Evolutionary conservation across 768 basidiomycete species (phyloP), one percentile per base, ranked within the genome.

Genomic region (Suillus clintonianus): DNA sequence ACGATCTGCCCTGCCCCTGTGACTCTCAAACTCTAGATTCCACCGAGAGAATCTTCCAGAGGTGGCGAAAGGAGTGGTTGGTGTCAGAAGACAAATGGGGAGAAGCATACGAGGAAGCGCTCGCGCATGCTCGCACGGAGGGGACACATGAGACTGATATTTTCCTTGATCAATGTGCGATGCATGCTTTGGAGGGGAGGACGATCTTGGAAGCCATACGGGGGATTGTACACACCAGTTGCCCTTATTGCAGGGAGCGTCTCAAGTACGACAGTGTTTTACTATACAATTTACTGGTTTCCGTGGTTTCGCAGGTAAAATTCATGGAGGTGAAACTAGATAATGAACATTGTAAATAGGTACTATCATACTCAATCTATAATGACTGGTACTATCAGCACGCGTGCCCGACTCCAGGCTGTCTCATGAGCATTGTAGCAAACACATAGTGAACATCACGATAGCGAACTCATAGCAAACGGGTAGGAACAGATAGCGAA

Each of bases 311-410:
- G 9, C 14, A 61, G 36, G 27, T 61, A 5, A 54, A 48, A 34
- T 61, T 61, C 19, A 13, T 61, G 1, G 60, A 61, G 22, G 60
- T 61, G 0, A 61, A 53, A 48, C 30, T 61, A 37, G 48, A 61
- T 30, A n/a, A n/a, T n/a, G n/a, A n/a, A 51, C 48, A 47, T 14
- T 48, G 43, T 45, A n/a, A 45, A n/a, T n/a, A 45, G 7, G 19
- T n/a, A 45, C 9, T 37, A 13, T 47, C 45, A 47, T 24, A 13
- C 4, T 17, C 9, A 47, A 47, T 22, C n/a, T n/a, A n/a, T n/a
- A n/a, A n/a, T n/a, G n/a, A n/a, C n/a, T n/a, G n/a, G n/a, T n/a
- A n/a, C n/a, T n/a, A n/a, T n/a, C n/a, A n/a, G n/a, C n/a, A n/a
- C n/a, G n/a, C n/a, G n/a, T n/a, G n/a, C n/a, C n/a, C n/a, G n/a